Base-by-base conservation (phyloP, 129 eudicot genomes). In the Chrysanthemum makinoi region DNA sequence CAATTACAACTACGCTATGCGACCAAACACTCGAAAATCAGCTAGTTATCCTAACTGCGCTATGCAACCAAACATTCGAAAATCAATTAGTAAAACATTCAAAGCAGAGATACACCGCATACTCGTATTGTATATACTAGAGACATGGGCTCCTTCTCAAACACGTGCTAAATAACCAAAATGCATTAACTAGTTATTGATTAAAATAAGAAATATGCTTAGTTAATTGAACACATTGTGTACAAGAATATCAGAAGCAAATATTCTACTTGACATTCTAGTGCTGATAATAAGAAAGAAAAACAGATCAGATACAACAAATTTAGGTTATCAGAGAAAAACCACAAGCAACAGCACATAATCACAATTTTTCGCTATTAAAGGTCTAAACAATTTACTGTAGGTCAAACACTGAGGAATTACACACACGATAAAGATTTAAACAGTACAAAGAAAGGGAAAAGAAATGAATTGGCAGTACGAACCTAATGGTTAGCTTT, bases 251-350 rank as follows among this genome's bases (percentile, higher is more conserved):
- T 16, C 64, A 58, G 13, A 57, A 58, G 64, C 26, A 22, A 9
- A 58, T 22, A 58, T 58, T 59, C 64, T 59, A 59, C 65, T 59
- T 59, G 65, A 59, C 65, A 59, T 19, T 59, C 65, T 59, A 59
- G 43, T 24, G 2, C 39, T 58, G 63, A 58, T 20, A 58, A 58
- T 58, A 22, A 58, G 63, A 58, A 10, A 19, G 35, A 18, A 22
- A 18, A 58, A 22, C 3, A 2, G 7, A 58, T 19, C 33, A 22
- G 63, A 13, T 58, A 58, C 5, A n/a, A n/a, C n/a, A 11, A 58
- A 20, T 18, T 10, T 19, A 58, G 30, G 30, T 10, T 58, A 58
- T 22, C 63, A 58, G 7, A 22, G 65, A 24, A 59, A 59, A 59
- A 33, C 43, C 33, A 1, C 65, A 24, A 59, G 65, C 43, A 59